Conservation (phyloP, 2,329 filamentous ascomycete genomes). For the Diaporthe sp. region DNA sequence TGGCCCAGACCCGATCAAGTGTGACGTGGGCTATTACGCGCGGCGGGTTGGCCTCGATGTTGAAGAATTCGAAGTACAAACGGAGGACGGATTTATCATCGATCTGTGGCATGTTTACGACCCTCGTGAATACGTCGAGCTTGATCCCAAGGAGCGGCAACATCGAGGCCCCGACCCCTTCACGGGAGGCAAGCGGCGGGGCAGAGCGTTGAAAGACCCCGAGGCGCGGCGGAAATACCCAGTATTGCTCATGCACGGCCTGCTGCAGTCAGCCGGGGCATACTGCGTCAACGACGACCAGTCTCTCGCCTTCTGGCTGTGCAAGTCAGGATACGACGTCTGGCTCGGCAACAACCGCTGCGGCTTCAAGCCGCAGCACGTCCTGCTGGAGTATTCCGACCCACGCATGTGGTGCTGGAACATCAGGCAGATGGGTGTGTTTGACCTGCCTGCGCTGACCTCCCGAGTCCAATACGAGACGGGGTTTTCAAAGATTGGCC, state of each 20-base stretch:
- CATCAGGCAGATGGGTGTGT: constrained; percentile 90
- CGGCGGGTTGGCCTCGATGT: constrained; percentile 87
- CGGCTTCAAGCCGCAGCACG: constrained; percentile 83
- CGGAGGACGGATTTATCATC: constrained; percentile 93
- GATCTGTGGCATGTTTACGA: constrained; percentile 91
- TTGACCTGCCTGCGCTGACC: constrained; percentile 85
- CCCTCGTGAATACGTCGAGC: constrained; percentile 74
- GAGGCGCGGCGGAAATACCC: constrained; percentile 74
- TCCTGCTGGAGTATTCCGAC: constrained; percentile 75
- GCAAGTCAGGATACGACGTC: constrained; percentile 92
- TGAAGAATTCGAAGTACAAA: constrained; percentile 86
- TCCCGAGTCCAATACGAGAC: constrained; percentile 85
- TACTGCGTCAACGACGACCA: constrained; percentile 93
- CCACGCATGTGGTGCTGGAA: constrained; percentile 98
- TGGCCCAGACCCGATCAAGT: constrained; percentile 80
- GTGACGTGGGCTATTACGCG: constrained; percentile 88
- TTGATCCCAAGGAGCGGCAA: constrained; percentile 58
- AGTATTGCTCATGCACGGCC: constrained; percentile 86
- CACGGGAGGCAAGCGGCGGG: constrained; percentile 47
- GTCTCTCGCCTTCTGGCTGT: constrained; percentile 90
- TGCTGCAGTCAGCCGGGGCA: constrained; percentile 87
- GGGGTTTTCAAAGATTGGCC: constrained; percentile 82
- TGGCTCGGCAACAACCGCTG: constrained; percentile 96
- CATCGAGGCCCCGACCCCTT: constrained; percentile 73
- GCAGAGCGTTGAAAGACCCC: constrained; percentile 49